Evolutionary conservation across 78 protist genomes (phyloP), one percentile per base, ranked within the genome.

Genomic region (Planoprotostelium fungivorum): DNA sequence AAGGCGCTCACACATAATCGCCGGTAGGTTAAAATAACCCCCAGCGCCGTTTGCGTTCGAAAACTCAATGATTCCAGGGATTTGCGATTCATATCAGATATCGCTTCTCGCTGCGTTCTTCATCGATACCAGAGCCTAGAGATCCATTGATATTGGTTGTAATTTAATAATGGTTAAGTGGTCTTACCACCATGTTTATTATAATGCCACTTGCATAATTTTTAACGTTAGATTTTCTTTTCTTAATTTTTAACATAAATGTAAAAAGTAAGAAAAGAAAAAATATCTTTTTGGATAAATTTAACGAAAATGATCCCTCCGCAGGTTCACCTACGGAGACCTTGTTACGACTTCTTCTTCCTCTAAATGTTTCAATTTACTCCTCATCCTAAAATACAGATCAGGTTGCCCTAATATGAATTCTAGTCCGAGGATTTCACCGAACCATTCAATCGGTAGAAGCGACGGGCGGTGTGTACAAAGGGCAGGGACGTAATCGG

Each of bases 401-500:
- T 29, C n/a, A 16, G 36, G 91, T n/a, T 34, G 89, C 63, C 93
- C 28, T 25, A 34, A 0, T 31, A 29, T 5, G 1, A 10, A 51
- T 34, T 38, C 36, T 94, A 38, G 85, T 93, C 97, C 96, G 94
- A 87, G 88, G 91, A 86, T 90, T 93, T 96, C 97, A 95, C 97
- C 97, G 91, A 91, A 91, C 93, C 97, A 96, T 95, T 90, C 97
- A 93, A 95, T 96, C 96, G 96, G 96, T 96, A 94, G 96, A 89
- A 96, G 95, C 97, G 96, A 96, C 97, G 97, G 97, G 96, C 97
- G 96, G 98, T 95, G 96, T 96, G 96, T 96, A 94, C 96, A 96
- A 96, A 96, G 96, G 96, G 98, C 96, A 96, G 96, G 96, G 98
- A 95, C 97, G 94, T 91, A 93, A 93, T 95, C 96, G 94, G 89